Evolutionary conservation across 345 rosid genomes (phyloP).

Genomic region (Boechera retrofracta): DNA sequence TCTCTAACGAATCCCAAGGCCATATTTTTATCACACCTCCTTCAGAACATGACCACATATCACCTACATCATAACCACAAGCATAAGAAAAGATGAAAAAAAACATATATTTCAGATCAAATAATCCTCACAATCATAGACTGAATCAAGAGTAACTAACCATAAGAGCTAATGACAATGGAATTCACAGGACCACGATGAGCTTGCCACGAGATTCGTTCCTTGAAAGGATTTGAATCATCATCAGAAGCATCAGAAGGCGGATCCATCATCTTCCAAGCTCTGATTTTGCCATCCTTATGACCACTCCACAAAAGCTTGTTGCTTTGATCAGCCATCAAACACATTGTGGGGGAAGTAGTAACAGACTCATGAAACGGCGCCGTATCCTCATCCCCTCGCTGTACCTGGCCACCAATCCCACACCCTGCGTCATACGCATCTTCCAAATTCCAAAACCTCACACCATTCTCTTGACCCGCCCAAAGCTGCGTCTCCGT

Average conservation of each 20-base stretch:
- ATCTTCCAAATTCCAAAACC: slow-evolving; percentile 74
- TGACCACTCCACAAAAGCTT: slow-evolving; percentile 86
- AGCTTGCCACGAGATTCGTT: slow-evolving; percentile 86
- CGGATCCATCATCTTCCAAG: slow-evolving; percentile 86
- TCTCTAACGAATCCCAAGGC: slow-evolving; percentile 90
- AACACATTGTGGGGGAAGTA: slow-evolving; percentile 76
- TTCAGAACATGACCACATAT: slow-evolving; percentile 87
- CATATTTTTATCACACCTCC: slow-evolving; percentile 73
- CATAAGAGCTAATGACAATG: slow-evolving; percentile 67
- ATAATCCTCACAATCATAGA: slow-evolving; percentile 25
- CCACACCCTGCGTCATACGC: slow-evolving; percentile 70
- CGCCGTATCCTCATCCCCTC: slow-evolving; percentile 97
- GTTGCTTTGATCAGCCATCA: slow-evolving; percentile 66
- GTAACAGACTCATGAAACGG: slow-evolving; percentile 81
- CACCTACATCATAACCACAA: slow-evolving; percentile 56
- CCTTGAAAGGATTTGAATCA: slow-evolving; percentile 54
- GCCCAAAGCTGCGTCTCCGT: slow-evolving; percentile 90
- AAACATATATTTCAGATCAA: neutral
- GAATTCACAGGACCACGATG: slow-evolving; percentile 78
- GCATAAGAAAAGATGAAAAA: neutral
- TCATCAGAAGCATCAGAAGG: slow-evolving; percentile 32
- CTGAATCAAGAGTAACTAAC: slow-evolving; percentile 44
- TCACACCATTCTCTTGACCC: slow-evolving; percentile 83
- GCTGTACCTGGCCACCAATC: slow-evolving; percentile 60
- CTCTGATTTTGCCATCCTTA: slow-evolving; percentile 80